Percentiles rank a stretch among this genome's conserved stretches.
Evolutionary conservation across 1,284 basidiomycete species (phyloP).

Genomic region (Sanghuangporus sanghuang): DNA sequence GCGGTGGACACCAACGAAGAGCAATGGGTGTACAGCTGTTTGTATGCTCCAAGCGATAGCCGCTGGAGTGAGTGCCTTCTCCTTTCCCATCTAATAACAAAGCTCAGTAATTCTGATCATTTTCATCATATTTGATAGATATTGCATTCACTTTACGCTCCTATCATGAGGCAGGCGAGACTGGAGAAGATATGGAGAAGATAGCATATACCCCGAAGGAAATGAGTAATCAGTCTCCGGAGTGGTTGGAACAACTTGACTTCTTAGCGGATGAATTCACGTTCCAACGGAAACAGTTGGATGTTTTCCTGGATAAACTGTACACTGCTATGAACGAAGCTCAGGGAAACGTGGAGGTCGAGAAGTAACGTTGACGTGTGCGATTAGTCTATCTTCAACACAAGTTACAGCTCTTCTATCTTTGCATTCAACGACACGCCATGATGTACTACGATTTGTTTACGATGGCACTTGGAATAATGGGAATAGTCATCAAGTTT

Average conservation of each 20-base stretch:
- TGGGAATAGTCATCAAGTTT: neutral
- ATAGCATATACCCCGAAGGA: slow-evolving; percentile 60
- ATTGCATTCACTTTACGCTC: slow-evolving; percentile 55
- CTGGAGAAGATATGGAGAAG: slow-evolving; percentile 28
- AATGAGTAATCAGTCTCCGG: slow-evolving; percentile 52
- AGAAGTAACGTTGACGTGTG: neutral
- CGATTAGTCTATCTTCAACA: neutral
- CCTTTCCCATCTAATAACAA: neutral
- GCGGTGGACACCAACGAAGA: slow-evolving; percentile 25
- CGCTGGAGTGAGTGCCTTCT: slow-evolving; percentile 5
- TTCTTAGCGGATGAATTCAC: slow-evolving; percentile 62
- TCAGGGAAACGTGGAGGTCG: slow-evolving; percentile 26
- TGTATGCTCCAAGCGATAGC: slow-evolving; percentile 26
- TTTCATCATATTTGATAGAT: slow-evolving; percentile 32
- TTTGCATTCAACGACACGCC: neutral
- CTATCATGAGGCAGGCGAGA: slow-evolving; percentile 32
- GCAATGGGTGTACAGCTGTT: slow-evolving; percentile 28
- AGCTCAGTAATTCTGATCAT: neutral
- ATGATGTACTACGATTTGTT: slow-evolving; percentile 2
- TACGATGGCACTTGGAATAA: neutral
- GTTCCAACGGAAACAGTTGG: slow-evolving; percentile 59
- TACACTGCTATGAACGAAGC: slow-evolving; percentile 38
- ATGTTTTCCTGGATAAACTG: slow-evolving; percentile 56
- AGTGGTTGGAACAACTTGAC: slow-evolving; percentile 50
- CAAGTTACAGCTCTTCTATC: neutral